Base-by-base conservation (phyloP, 306 rosid species). In the Dalbergia cultrata region DNA sequence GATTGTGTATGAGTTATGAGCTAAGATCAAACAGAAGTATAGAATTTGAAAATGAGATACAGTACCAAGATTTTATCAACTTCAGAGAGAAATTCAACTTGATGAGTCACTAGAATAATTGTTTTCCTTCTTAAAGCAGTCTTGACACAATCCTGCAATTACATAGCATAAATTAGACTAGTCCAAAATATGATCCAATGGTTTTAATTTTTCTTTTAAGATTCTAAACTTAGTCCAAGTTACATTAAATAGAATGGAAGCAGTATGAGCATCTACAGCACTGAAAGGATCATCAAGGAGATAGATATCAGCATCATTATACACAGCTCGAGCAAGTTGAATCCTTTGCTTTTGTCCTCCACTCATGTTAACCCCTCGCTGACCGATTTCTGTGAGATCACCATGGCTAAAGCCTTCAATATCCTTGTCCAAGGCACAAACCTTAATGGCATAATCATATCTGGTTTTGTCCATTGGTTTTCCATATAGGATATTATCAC, bases 301-400 rank as follows among this genome's bases (percentile, higher is more conserved):
- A 78, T 88, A 88, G 72, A 87, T 87, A 67, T 90, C 89, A 9
- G 89, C 90, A 75, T 89, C 91, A 63, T 80, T 87, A 60, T 90
- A 88, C 60, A 88, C 84, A 16, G 95, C 92, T 70, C 90, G 61
- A 19, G 92, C 95, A 0, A 88, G 92, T 62, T 87, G 92, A 84
- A 90, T 85, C 84, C 91, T 82, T 41, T 90, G 92, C 82, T 87
- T 90, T 53, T 90, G 94, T 34, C 94, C 94, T 47, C 92, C 92
- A 56, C 94, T 90, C 92, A 90, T 34, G 87, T 90, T 90, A 65
- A 90, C 58, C 58, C 95, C 92, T 88, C 92, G 44, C 79, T 90
- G 89, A 12, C 95, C 91, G 60, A 91, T 91, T 84, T 91, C 91
- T 41, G 95, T 89, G 47, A 87, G 91, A 71, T 87, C 95, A 47